Percentiles rank a stretch among this genome's conserved stretches.
Evolutionary conservation across 2,329 filamentous ascomycete genomes (phyloP).

Genomic region (Bipolaris zeicola): DNA sequence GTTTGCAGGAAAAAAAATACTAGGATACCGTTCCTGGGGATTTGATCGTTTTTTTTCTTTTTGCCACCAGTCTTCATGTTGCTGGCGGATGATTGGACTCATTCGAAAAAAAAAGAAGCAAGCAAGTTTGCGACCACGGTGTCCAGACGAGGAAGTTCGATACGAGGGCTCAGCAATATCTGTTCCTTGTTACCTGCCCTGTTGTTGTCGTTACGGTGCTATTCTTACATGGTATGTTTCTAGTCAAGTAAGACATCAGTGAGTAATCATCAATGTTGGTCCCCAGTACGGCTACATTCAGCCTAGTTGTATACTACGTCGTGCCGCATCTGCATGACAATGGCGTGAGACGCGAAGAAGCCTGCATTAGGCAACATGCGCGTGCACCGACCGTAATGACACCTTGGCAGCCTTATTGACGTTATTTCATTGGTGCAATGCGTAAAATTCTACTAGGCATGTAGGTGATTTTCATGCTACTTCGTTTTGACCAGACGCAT

Average conservation of each 20-base stretch:
- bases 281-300: not conserved
- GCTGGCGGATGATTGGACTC: slow-evolving; percentile 4
- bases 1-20: not conserved
- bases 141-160: slow-evolving; percentile 2
- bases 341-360: not conserved
- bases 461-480: not conserved
- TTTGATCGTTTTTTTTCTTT: not conserved
- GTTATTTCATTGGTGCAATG: not conserved
- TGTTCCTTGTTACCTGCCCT: not conserved
- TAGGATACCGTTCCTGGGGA: not conserved
- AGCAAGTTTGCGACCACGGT: not conserved
- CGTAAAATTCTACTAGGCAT: not conserved
- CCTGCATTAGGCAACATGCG: not conserved
- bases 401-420: not conserved
- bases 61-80: not conserved
- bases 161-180: not conserved
- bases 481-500: slow-evolving; percentile 1
- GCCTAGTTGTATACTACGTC: not conserved
- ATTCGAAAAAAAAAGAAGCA: not conserved
- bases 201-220: no score
- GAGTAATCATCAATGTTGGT: not conserved
- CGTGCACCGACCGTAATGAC: not conserved
- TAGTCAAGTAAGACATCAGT: not conserved
- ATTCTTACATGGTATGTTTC: no score
- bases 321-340: not conserved